Conservation (phyloP, 129 eudicot genomes). For the Centrapalus pauciflorus region DNA sequence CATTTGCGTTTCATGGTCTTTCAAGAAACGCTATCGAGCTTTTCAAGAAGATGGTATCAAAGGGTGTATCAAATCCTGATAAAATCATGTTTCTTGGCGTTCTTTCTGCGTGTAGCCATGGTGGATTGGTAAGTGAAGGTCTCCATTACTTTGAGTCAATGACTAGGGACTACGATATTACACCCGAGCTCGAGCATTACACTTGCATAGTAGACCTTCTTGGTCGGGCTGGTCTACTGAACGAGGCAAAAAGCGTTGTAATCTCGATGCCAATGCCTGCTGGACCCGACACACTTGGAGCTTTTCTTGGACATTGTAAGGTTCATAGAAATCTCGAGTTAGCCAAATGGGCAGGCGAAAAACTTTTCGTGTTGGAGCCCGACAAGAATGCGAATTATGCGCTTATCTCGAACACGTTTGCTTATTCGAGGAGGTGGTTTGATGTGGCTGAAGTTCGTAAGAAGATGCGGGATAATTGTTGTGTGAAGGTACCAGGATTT, state of each 20-base stretch:
- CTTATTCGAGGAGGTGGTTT: constrained; percentile 44
- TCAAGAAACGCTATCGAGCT: constrained; percentile 37
- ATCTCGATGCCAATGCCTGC: constrained; percentile 38
- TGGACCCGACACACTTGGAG: constrained; percentile 47
- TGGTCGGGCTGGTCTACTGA: constrained; percentile 52
- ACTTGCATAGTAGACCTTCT: constrained; percentile 66
- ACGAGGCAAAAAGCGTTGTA: constrained; percentile 40
- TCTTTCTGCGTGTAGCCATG: constrained; percentile 63
- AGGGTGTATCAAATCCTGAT: constrained; percentile 41
- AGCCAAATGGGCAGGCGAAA: constrained; percentile 54
- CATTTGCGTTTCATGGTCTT: constrained; percentile 53
- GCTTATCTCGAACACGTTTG: constrained; percentile 47
- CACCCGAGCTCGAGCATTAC: constrained; percentile 51
- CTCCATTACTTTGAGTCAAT: constrained; percentile 48
- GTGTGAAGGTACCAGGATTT: constrained; percentile 50
- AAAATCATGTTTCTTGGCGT: constrained; percentile 51
- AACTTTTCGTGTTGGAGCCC: constrained; percentile 45
- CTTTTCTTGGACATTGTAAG: constrained; percentile 57
- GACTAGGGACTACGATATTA: constrained; percentile 36
- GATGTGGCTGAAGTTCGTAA: constrained; percentile 44
- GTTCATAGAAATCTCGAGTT: constrained; percentile 43
- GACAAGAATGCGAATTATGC: constrained; percentile 42
- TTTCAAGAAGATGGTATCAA: constrained; percentile 36
- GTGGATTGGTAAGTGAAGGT: constrained; percentile 58
- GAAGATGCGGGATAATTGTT: constrained; percentile 36